Evolutionary conservation across 2,329 filamentous ascomycete species (phyloP), one percentile per base, ranked within the genome.

Genomic region (Colletotrichum sp.): DNA sequence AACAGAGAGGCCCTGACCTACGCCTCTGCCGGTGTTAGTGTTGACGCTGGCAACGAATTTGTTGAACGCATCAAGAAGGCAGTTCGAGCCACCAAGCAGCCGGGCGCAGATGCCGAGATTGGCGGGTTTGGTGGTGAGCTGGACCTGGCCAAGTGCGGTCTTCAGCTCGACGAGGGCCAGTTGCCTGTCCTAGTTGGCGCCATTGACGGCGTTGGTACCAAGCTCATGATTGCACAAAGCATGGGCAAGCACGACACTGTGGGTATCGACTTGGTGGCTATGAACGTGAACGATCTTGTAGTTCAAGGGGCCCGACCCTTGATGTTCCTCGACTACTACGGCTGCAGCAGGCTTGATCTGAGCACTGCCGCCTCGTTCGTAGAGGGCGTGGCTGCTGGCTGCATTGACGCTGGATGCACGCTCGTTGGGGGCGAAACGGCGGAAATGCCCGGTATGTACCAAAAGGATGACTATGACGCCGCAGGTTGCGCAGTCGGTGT

Each of bases 221-320:
- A 99, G 88, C 93, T 99, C 80, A 98, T 98, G 90, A 95, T 99
- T 81, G 97, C 97, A 0, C 96, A 98, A 83, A 92, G 93, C 15
- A 94, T 98, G 87, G 91, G 93, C 80, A 95, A 98, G 86, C 97
- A 98, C 86, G 93, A 96, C 84, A 98, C 96, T 5, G 96, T 99
- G 13, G 97, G 97, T 76, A 96, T 99, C 80, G 97, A 99, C 83
- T 91, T 99, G 43, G 97, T 99, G 6, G 97, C 97, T 79, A 99
- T 99, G 96, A 99, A 98, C 84, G 97, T 99, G 83, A 99, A 99
- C 85, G 97, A 99, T 82, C 90, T 99, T 0, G 93, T 99, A 67
- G 97, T 99, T 10, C 96, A 99, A 87, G 97, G 97, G 71, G 97
- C 97, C 15, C 95, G 97, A 80, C 96, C 97, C 3, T 90, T 99